Evolutionary conservation across 345 rosid species (phyloP).

Genomic region (Raphanus sativus): DNA sequence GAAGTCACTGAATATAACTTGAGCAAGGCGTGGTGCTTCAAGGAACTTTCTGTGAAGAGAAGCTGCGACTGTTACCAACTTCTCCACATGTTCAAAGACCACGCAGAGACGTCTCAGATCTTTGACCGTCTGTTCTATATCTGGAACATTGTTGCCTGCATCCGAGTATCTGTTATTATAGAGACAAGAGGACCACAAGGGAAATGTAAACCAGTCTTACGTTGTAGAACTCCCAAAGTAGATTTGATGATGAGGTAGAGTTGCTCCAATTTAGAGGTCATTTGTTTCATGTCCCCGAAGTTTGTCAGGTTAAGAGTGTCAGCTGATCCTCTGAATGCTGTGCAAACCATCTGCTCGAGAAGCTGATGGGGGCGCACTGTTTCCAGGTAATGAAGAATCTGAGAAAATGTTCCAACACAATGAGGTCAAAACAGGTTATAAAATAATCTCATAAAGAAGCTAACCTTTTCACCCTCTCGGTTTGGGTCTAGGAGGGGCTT

Average conservation of each 20-base stretch:
- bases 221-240: conserved; percentile 57
- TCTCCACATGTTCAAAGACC: conserved; percentile 79
- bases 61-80: conserved; percentile 69
- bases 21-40: conserved; percentile 64
- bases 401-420: conserved; percentile 20
- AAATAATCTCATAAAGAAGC: not conserved
- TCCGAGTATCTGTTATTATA: conserved; percentile 15
- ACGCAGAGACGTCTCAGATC: conserved; percentile 67
- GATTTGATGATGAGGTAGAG: conserved; percentile 66
- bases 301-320: conserved; percentile 75
- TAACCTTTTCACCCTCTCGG: conserved; percentile 93
- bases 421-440: conserved; percentile 10
- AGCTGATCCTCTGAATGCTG: conserved; percentile 94
- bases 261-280: conserved; percentile 70
- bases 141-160: conserved; percentile 61
- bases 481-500: conserved; percentile 82
- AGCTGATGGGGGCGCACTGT: conserved; percentile 85
- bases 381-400: conserved; percentile 93
- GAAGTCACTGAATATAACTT: conserved; percentile 70
- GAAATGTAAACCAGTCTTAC: conserved; percentile 33
- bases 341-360: conserved; percentile 94
- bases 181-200: not conserved
- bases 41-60: conserved; percentile 84
- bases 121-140: conserved; percentile 50
- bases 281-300: conserved; percentile 68